Base-by-base conservation (phyloP, 2,329 filamentous ascomycete species). In the Penicillium thymicola region DNA sequence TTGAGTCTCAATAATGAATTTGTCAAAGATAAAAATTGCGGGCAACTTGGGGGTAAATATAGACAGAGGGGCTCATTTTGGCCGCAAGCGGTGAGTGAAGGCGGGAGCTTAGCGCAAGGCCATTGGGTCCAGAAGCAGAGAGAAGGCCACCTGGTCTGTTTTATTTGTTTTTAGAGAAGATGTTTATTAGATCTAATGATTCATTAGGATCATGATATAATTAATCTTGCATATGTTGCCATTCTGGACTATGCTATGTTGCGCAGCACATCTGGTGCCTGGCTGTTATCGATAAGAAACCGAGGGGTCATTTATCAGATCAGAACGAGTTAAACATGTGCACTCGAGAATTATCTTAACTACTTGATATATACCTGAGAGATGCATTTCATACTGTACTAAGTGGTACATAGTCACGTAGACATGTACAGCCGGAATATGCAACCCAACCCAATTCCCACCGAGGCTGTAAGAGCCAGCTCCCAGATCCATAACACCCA, bases 241-340 rank as follows among this genome's bases (percentile, higher is more conserved):
- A 2, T 21, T 8, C 18, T 30, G 25, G 9, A 32, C n/a, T 37
- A 4, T 18, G 5, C 25, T 3, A 42, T 51, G 37, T 43, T 51
- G 21, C 14, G 21, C 16, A 27, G 21, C 38, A 27, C 34, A 52
- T 27, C 25, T 9, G 14, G 34, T 49, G 28, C n/a, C 36, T 51
- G 37, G 27, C 47, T 48, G 55, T 68, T 70, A 70, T 70, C 66
- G 68, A 70, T 70, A 70, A 69, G 58, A 52, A 11, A 46, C 28
- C 18, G 18, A 52, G 41, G 47, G 41, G 47, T 51, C 25, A 37
- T 45, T 27, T 37, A 47, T 47, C 11, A 27, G 21, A 37, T 48
- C 23, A 28, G 41, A 41, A 16, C 7, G 9, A 23, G 13, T 42
- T 11, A 41, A 44, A 48, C 10, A 43, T 42, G 18, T 30, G 14